Evolutionary conservation across 2,329 filamentous ascomycete genomes (phyloP).

Genomic region (Cytospora leucostoma): DNA sequence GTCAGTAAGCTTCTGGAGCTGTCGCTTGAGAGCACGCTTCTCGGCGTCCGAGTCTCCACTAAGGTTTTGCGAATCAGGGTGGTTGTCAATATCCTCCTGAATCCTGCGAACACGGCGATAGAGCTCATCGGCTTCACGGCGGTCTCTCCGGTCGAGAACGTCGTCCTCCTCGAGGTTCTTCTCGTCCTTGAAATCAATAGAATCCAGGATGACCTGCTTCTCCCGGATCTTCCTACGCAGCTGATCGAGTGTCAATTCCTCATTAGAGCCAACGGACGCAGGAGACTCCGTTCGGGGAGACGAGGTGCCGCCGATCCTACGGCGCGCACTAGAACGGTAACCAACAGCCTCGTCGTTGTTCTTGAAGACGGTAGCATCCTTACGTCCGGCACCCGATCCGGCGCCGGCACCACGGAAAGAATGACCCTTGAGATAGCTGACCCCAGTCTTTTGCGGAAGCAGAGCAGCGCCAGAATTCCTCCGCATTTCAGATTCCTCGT

Average conservation of each 20-base stretch:
- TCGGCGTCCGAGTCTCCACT: slow-evolving; percentile 85
- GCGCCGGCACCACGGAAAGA: slow-evolving; percentile 72
- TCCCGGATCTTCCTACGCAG: slow-evolving; percentile 90
- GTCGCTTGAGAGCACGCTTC: slow-evolving; percentile 79
- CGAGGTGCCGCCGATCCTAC: slow-evolving; percentile 70
- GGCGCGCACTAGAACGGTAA: slow-evolving; percentile 91
- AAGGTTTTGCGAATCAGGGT: slow-evolving; percentile 74
- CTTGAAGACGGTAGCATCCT: slow-evolving; percentile 95
- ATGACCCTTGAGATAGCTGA: slow-evolving; percentile 94
- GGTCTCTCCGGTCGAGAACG: slow-evolving; percentile 83
- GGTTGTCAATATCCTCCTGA: slow-evolving; percentile 91
- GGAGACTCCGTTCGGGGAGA: slow-evolving; percentile 82
- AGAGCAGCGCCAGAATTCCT: slow-evolving; percentile 89
- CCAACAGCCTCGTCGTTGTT: slow-evolving; percentile 93
- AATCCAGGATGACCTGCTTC: slow-evolving; percentile 91
- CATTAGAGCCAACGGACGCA: slow-evolving; percentile 67
- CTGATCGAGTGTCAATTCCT: slow-evolving; percentile 85
- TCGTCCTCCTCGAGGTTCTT: slow-evolving; percentile 89
- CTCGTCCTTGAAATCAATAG: slow-evolving; percentile 95
- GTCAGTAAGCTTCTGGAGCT: slow-evolving; percentile 85
- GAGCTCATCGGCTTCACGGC: slow-evolving; percentile 88
- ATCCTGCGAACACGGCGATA: slow-evolving; percentile 89
- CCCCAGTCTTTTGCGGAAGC: slow-evolving; percentile 93
- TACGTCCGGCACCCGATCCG: slow-evolving; percentile 64
- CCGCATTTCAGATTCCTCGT: slow-evolving; percentile 83